These are phyloP conservation scores for Globisporangium middletonii DNA, from an alignment of 352 stramenopile genomes.

Conservation along the genomic window DNA sequence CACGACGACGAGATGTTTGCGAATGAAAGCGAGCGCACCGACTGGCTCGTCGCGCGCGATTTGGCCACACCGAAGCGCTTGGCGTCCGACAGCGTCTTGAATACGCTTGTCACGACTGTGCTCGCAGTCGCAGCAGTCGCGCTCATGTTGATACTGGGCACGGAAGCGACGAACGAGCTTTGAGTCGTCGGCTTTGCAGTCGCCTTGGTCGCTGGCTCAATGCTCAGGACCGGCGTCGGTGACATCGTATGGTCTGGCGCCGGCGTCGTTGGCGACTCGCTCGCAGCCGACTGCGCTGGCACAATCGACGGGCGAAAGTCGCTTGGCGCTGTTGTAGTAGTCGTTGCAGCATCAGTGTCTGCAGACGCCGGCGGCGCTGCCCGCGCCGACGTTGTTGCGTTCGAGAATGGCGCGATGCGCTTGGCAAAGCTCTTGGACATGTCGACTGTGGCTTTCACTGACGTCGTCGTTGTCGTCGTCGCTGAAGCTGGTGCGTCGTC, in stretches of 20 bases:
- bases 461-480: slow-evolving; percentile 1
- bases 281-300: not conserved
- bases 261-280: slow-evolving; percentile 25
- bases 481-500: slow-evolving; percentile 3
- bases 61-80: slow-evolving; percentile 19
- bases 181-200: not conserved
- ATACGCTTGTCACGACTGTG: slow-evolving; percentile 26
- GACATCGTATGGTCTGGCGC: slow-evolving; percentile 27
- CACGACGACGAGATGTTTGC: slow-evolving; percentile 34
- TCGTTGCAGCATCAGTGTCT: not conserved
- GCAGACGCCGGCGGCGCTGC: not conserved
- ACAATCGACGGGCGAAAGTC: slow-evolving; percentile 12
- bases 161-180: not conserved
- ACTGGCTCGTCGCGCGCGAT: slow-evolving; percentile 13
- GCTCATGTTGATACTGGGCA: not conserved
- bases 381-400: not conserved
- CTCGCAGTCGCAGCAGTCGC: slow-evolving; percentile 5
- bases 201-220: slow-evolving; percentile 3
- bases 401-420: slow-evolving; percentile 10
- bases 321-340: not conserved
- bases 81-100: slow-evolving; percentile 28
- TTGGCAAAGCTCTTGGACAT: slow-evolving; percentile 13
- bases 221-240: slow-evolving; percentile 16
- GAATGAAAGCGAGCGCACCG: slow-evolving; percentile 42
- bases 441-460: not conserved